Evolutionary conservation across 2,329 filamentous ascomycete genomes (phyloP).

Genomic region (Eutypella sp.): DNA sequence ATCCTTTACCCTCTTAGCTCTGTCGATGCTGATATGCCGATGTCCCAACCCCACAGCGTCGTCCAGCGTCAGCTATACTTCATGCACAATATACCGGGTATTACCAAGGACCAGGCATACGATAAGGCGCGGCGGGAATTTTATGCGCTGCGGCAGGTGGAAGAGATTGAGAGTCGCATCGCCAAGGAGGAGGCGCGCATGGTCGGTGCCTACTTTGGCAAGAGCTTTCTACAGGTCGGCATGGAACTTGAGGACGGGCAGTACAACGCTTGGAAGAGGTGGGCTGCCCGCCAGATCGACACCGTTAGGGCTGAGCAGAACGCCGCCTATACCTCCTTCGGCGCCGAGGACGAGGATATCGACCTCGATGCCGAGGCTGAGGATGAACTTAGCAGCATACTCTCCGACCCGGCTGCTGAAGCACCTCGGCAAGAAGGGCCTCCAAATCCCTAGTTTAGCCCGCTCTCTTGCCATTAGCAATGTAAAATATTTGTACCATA

Average conservation of each 20-base stretch:
- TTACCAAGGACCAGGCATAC: slow-evolving; percentile 68
- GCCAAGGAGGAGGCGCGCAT: slow-evolving; percentile 82
- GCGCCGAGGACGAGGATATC: slow-evolving; percentile 11
- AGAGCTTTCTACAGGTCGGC: slow-evolving; percentile 66
- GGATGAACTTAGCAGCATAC: background rate
- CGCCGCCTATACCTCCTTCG: slow-evolving; percentile 20
- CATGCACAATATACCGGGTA: slow-evolving; percentile 57
- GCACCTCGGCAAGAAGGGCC: too few relatives aligned
- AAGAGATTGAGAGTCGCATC: slow-evolving; percentile 78
- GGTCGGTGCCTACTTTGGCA: slow-evolving; percentile 85
- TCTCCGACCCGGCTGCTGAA: too few relatives aligned
- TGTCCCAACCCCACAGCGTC: slow-evolving; percentile 73
- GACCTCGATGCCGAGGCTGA: slow-evolving; percentile 6
- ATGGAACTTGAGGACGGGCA: slow-evolving; percentile 76
- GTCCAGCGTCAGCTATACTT: slow-evolving; percentile 88
- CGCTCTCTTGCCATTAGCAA: background rate
- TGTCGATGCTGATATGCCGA: too few relatives aligned
- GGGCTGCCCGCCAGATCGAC: slow-evolving; percentile 23
- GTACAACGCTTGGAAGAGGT: slow-evolving; percentile 75
- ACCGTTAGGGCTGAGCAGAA: slow-evolving; percentile 18
- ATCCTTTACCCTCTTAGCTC: too few relatives aligned
- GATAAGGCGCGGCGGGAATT: slow-evolving; percentile 85
- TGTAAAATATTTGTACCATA: background rate
- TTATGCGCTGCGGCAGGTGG: slow-evolving; percentile 74
- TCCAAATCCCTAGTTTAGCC: background rate